A percentile compares a stretch with the other conserved stretches of the same genome.
phyloP scores from a whole-genome alignment of 495 filamentous ascomycete species.

The Talaromyces proteolyticus region DNA sequence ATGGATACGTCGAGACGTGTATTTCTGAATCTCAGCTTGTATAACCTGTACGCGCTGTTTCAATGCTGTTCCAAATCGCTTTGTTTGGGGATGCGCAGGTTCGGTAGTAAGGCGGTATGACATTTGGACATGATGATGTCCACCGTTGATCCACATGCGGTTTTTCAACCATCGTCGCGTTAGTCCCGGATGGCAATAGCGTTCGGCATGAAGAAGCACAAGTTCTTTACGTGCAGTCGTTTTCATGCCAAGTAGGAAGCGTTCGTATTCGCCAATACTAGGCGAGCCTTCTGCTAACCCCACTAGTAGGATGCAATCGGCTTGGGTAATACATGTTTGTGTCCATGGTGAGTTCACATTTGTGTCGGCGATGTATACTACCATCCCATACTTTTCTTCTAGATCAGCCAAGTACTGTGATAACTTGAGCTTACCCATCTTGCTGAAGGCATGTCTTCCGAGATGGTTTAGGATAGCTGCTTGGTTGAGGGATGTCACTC shows the following conservation, averaged over 20 bases:
- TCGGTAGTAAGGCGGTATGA: slow-evolving; percentile 72
- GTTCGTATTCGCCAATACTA: slow-evolving; percentile 89
- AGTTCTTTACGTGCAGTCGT: slow-evolving; percentile 93
- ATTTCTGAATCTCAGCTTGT: slow-evolving; percentile 96
- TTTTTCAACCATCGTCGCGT: slow-evolving; percentile 90
- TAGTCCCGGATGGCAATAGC: slow-evolving; percentile 77
- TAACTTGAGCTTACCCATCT: slow-evolving; percentile 94
- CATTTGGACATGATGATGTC: slow-evolving; percentile 98
- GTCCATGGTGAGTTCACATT: slow-evolving; percentile 97
- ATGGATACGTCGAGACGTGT: slow-evolving; percentile 78
- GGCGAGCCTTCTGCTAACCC: slow-evolving; percentile 88
- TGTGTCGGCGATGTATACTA: slow-evolving; percentile 96
- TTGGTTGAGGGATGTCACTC: slow-evolving; percentile 89
- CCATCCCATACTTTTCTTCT: slow-evolving; percentile 94
- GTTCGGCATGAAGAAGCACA: slow-evolving; percentile 86
- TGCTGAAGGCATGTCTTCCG: slow-evolving; percentile 90
- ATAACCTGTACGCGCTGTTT: slow-evolving; percentile 92
- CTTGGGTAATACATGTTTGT: slow-evolving; percentile 93
- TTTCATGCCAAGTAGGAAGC: slow-evolving; percentile 93
- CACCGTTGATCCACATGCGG: slow-evolving; percentile 96
- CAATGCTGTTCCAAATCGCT: slow-evolving; percentile 75
- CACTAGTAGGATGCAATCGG: slow-evolving; percentile 90
- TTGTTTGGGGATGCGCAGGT: slow-evolving; percentile 68
- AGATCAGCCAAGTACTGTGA: slow-evolving; percentile 95
- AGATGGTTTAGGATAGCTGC: slow-evolving; percentile 90